phyloP scores from a whole-genome alignment of 257 asterid species.

The Solanum clarkiae region DNA sequence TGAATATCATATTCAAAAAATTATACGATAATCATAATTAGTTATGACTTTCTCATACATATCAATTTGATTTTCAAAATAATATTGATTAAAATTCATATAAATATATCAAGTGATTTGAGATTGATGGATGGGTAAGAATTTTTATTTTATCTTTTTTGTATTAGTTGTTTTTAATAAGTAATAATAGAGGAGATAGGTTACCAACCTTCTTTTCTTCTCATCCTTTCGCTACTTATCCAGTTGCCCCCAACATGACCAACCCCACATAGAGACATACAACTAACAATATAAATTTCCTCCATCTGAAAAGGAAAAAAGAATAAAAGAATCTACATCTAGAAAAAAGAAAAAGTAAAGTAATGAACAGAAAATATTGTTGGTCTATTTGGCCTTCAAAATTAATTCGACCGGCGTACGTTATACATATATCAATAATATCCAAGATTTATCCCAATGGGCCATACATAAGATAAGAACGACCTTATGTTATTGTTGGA shows the following conservation, averaged over 20 bases:
- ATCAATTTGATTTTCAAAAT: neutral
- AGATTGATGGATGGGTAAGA: fast-evolving
- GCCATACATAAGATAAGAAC: neutral
- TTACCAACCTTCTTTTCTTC: neutral
- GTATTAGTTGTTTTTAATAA: neutral
- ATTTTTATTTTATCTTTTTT: neutral
- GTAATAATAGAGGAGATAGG: neutral
- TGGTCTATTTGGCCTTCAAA: neutral
- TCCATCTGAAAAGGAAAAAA: neutral
- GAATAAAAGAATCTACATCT: neutral
- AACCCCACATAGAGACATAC: neutral
- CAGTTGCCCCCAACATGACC: neutral
- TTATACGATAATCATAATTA: neutral
- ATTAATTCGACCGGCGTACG: neutral
- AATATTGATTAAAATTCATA: neutral
- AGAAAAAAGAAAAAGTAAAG: neutral
- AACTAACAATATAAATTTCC: neutral
- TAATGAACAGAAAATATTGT: neutral
- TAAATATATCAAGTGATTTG: neutral
- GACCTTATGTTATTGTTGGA: neutral
- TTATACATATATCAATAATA: neutral
- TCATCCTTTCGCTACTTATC: neutral
- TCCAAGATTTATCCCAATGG: neutral
- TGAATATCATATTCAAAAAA: neutral
- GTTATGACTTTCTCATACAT: neutral